phyloP scores from a whole-genome alignment of 495 filamentous ascomycete genomes.

The Hypoxylon fuscum region DNA sequence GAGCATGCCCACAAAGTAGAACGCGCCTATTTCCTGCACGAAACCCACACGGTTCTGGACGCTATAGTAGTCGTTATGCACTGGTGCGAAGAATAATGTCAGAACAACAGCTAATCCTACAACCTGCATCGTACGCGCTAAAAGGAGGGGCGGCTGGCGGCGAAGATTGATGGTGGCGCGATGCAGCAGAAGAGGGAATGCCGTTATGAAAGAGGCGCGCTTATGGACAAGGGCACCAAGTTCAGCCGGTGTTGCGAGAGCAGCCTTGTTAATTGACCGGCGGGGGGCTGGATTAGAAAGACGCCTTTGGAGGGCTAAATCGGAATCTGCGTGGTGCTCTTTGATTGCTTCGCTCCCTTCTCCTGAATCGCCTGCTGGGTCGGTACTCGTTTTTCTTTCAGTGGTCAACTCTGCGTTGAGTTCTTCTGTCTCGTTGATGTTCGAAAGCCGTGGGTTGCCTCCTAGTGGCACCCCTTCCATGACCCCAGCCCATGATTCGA shows the following conservation, averaged over 20 bases:
- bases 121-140: slow-evolving; percentile 74
- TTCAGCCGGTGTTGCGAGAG: slow-evolving; percentile 72
- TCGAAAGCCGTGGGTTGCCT: slow-evolving; percentile 12
- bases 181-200: slow-evolving; percentile 70
- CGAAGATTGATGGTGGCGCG: slow-evolving; percentile 73
- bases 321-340: no score
- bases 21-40: slow-evolving; percentile 70
- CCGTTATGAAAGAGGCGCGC: slow-evolving; percentile 66
- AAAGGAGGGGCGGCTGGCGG: slow-evolving; percentile 68
- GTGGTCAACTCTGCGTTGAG: slow-evolving; percentile 5
- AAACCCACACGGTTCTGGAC: slow-evolving; percentile 78
- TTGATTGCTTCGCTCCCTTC: slow-evolving; percentile 11
- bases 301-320: slow-evolving; percentile 4
- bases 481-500: slow-evolving; percentile 56
- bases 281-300: slow-evolving; percentile 31
- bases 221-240: slow-evolving; percentile 69
- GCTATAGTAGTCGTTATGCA: slow-evolving; percentile 70
- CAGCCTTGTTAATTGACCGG: slow-evolving; percentile 38
- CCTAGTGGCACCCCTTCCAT: background rate
- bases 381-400: background rate
- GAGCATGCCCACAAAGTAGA: slow-evolving; percentile 83
- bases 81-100: slow-evolving; percentile 74
- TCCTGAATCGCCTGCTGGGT: background rate
- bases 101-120: slow-evolving; percentile 71
- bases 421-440: slow-evolving; percentile 37